Evolutionary conservation across 257 asterid genomes (phyloP).

Genomic region (Anisodus acutangulus): DNA sequence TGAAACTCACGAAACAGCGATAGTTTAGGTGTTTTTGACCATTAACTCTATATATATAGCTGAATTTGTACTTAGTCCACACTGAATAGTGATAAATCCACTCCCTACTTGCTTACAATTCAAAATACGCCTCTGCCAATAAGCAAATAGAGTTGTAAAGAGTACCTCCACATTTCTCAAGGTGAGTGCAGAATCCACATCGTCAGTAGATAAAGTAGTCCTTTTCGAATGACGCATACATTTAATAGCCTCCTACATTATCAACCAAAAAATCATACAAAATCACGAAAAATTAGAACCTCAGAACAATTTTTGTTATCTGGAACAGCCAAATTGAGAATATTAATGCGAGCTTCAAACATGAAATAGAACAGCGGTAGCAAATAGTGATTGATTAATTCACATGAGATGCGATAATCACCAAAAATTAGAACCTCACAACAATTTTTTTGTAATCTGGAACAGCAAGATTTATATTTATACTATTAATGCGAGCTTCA

Average conservation of each 20-base stretch:
- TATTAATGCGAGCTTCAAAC: conserved; percentile 16
- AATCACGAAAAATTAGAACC: background rate
- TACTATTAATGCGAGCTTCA: background rate
- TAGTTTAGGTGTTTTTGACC: too few relatives aligned
- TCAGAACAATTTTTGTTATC: background rate
- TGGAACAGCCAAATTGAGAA: background rate
- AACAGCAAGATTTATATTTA: background rate
- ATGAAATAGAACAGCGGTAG: background rate
- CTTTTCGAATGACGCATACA: conserved; percentile 98
- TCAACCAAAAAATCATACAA: background rate
- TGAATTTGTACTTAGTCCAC: background rate
- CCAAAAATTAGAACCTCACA: background rate
- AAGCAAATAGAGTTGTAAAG: background rate
- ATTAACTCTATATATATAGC: background rate
- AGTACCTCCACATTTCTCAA: conserved; percentile 90
- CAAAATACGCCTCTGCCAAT: background rate
- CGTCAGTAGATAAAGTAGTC: conserved; percentile 83
- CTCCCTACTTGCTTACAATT: background rate
- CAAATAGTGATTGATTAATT: background rate
- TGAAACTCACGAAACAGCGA: too few relatives aligned
- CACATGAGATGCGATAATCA: background rate
- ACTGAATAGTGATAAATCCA: conserved; percentile 6
- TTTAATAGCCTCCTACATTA: conserved; percentile 84
- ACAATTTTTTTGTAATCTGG: background rate
- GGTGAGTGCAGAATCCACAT: conserved; percentile 92